Evolutionary conservation across 2,329 filamentous ascomycete genomes (phyloP).

Genomic region (Incumbomyces lentus): DNA sequence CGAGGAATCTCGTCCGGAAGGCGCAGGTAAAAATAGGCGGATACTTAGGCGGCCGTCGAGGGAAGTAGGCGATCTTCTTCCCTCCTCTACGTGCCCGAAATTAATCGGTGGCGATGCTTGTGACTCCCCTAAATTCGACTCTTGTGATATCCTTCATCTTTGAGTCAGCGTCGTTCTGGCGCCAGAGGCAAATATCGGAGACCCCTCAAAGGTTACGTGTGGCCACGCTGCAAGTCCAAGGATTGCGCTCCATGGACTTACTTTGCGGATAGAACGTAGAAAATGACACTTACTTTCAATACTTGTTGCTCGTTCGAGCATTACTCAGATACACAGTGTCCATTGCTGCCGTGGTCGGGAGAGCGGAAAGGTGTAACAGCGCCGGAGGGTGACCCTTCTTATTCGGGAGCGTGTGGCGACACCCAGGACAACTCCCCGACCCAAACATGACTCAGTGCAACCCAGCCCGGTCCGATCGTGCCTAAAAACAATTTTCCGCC

Average conservation of each 20-base stretch:
- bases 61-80: not conserved
- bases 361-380: not conserved
- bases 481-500: not conserved
- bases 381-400: constrained; percentile 2
- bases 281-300: constrained; percentile 2
- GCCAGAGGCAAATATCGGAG: too few species aligned
- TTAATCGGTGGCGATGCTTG: not conserved
- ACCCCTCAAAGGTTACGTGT: too few species aligned
- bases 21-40: not conserved
- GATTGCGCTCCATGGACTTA: too few species aligned
- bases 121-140: not conserved
- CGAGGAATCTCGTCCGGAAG: too few species aligned
- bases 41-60: not conserved
- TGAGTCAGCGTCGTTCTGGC: not conserved
- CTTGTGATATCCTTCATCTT: not conserved
- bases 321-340: not conserved
- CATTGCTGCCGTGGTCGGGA: constrained; percentile 2
- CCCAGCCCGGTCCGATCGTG: not conserved
- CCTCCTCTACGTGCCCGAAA: not conserved
- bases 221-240: too few species aligned
- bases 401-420: constrained; percentile 5
- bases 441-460: not conserved
- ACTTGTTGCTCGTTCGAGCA: not conserved
- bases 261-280: too few species aligned
- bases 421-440: too few species aligned